Evolutionary conservation across 2,329 filamentous ascomycete species (phyloP).

Genomic region (Tolypocladium sp.): DNA sequence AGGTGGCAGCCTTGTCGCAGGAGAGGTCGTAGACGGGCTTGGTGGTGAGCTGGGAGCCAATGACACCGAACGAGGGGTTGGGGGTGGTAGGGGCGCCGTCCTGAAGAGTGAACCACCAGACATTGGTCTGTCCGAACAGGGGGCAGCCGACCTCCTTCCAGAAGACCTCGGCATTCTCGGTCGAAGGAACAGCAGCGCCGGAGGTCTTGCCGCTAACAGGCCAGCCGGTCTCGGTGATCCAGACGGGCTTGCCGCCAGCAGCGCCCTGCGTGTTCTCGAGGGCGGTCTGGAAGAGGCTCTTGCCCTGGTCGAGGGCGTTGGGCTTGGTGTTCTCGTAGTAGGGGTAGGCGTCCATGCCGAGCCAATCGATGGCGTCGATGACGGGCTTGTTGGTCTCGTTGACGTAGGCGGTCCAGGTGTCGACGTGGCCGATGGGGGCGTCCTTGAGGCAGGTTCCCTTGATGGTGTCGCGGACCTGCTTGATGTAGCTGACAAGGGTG

Average conservation of each 20-base stretch:
- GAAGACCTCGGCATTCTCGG: slow-evolving; percentile 65
- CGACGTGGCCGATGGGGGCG: slow-evolving; percentile 69
- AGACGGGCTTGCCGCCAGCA: slow-evolving; percentile 61
- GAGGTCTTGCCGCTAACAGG: slow-evolving; percentile 60
- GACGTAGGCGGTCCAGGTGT: slow-evolving; percentile 77
- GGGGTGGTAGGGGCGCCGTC: slow-evolving; percentile 52
- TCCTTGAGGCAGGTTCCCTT: slow-evolving; percentile 48
- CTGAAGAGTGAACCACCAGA: slow-evolving; percentile 72
- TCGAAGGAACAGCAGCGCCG: slow-evolving; percentile 53
- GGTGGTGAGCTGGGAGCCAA: slow-evolving; percentile 42
- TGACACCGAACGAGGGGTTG: slow-evolving; percentile 62
- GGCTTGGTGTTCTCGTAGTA: slow-evolving; percentile 67
- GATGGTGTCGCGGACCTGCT: slow-evolving; percentile 55
- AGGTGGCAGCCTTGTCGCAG: slow-evolving; percentile 30
- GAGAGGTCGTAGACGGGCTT: slow-evolving; percentile 55
- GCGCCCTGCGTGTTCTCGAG: slow-evolving; percentile 49
- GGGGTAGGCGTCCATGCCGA: slow-evolving; percentile 78
- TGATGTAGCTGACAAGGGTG: slow-evolving; percentile 60
- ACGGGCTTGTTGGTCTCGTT: slow-evolving; percentile 65
- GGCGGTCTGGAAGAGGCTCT: slow-evolving; percentile 59
- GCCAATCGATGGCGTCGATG: slow-evolving; percentile 62
- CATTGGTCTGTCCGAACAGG: slow-evolving; percentile 53
- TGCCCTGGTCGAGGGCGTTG: slow-evolving; percentile 57
- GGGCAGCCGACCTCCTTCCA: slow-evolving; percentile 73
- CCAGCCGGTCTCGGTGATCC: slow-evolving; percentile 87